phyloP scores from a whole-genome alignment of 495 filamentous ascomycete genomes.

The Chaetomium fimeti region DNA sequence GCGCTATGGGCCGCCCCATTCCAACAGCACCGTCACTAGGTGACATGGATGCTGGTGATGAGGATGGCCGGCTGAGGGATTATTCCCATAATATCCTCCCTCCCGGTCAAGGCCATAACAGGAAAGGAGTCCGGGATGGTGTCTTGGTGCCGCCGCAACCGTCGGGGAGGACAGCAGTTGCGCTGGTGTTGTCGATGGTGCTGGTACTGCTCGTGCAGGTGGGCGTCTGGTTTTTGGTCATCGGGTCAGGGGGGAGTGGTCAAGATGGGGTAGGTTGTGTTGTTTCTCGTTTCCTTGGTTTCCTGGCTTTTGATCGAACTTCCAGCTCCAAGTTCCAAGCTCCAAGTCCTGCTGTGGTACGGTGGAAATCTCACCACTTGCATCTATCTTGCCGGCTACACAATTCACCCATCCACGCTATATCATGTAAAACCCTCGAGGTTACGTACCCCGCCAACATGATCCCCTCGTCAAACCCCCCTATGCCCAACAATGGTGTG shows the following conservation, averaged over 20 bases:
- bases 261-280: not conserved
- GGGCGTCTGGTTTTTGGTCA: slow-evolving; percentile 3
- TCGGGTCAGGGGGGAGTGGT: not conserved
- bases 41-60: not conserved
- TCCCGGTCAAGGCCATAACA: not conserved
- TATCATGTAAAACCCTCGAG: not conserved
- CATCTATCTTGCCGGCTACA: not conserved
- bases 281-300: not conserved
- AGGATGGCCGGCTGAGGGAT: not conserved
- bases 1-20: not conserved
- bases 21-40: not conserved
- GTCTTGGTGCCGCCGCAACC: not conserved
- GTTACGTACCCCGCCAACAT: not conserved
- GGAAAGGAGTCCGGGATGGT: not conserved
- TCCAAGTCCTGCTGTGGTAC: not conserved
- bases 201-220: not conserved
- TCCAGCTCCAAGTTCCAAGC: not conserved
- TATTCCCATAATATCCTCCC: not conserved
- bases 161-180: not conserved
- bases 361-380: not conserved
- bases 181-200: not conserved
- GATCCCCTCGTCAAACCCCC: not conserved
- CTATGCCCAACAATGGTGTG: not conserved
- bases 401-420: not conserved
- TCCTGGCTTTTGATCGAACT: not conserved